Evolutionary conservation across 1,284 basidiomycete genomes (phyloP), one percentile per base, ranked within the genome.

Genomic region (Apiotrichum montevideense): DNA sequence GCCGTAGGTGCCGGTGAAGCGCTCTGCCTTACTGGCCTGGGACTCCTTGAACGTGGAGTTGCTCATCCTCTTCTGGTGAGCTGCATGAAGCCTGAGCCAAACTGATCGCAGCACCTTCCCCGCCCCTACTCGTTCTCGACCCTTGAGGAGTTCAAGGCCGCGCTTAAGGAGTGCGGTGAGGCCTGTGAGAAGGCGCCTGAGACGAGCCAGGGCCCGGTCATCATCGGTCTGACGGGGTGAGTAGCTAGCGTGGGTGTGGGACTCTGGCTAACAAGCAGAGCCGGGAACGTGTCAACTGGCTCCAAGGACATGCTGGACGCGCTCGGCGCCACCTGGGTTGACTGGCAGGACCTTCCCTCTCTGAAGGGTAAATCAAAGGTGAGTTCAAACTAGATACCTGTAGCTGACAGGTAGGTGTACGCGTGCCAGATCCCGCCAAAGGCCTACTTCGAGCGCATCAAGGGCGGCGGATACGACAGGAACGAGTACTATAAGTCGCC

Each of bases 1-100:
- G 88, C 89, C 56, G 88, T 88, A 9, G 91, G 91, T 6, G 85
- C 86, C 1, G 82, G 90, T 1, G 90, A 94, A 75, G 86, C 87
- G 0, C 80, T 95, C 32, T 83, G 82, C 4, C 82, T 87, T 4
- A 84, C 89, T 66, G 90, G 88, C 0, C 85, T 89, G 40, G 83
- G 84, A 5, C 84, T 90, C 60, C 80, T 94, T 6, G 82, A 86
- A 68, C 78, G 84, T 2, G 91, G 91, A 0, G 80, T 90, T 8
- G 85, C 88, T 0, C 87, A 87, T 10, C 88, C 90, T 0, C 87
- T 94, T 68, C 79, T 94, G 9, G 88, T 90, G 66, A 61, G 85
- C 21, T 50, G 15, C 5, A 4, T 33, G 7, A 3, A 8, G 3
- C 15, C 21, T 41, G 11, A 9, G 13, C 73, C 37, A 34, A 21